Conservation (phyloP, 2,329 filamentous ascomycete genomes). For the Grosmannia huntii region DNA sequence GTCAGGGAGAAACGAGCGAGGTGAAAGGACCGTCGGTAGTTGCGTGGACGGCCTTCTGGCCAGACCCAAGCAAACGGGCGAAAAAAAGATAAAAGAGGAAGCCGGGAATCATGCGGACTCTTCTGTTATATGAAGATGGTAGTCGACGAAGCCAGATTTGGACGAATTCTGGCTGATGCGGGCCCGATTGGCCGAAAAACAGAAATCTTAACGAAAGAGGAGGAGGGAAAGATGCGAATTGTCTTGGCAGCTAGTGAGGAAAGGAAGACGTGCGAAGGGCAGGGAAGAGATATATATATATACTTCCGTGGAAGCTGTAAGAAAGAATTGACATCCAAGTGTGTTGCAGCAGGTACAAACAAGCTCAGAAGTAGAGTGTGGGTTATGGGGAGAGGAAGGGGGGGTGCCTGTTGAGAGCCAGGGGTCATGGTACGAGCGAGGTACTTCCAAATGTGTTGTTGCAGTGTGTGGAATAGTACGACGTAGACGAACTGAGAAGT, state of each 20-base stretch:
- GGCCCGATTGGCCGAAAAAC: neutral
- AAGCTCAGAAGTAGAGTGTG: neutral
- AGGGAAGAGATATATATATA: neutral
- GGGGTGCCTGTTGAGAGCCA: neutral
- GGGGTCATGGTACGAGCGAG: neutral
- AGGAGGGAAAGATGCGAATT: neutral
- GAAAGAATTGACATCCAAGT: neutral
- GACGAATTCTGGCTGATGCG: neutral
- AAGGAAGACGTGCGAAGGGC: neutral
- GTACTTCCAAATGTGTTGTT: constrained; percentile 1
- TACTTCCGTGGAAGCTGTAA: neutral
- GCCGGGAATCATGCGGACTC: neutral
- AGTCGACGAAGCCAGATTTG: neutral
- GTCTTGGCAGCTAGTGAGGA: neutral
- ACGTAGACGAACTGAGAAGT: constrained; percentile 1
- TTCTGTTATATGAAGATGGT: neutral
- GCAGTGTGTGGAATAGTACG: constrained; percentile 2
- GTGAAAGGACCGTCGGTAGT: neutral
- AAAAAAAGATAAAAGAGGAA: neutral
- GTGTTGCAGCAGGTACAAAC: constrained; percentile 1
- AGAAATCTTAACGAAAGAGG: neutral
- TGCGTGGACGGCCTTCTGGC: neutral
- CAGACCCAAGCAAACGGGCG: neutral
- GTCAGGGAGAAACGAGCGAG: neutral
- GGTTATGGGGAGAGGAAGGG: neutral